Base-by-base conservation (phyloP, 1,139 yeast genomes). In the Kodamaea alishanica region DNA sequence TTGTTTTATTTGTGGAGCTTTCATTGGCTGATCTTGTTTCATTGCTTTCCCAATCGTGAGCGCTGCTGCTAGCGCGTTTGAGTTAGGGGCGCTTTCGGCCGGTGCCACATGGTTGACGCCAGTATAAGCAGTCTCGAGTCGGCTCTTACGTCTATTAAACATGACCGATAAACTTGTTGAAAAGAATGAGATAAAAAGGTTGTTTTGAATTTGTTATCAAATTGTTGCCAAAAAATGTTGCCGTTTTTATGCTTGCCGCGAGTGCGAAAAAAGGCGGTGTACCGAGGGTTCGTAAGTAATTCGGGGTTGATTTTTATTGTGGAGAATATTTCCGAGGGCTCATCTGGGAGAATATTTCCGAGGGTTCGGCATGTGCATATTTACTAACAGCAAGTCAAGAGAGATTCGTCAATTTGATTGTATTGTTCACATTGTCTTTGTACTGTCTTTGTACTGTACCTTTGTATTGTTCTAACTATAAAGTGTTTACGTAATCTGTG, bases 1-100 rank as follows among this genome's bases (percentile, higher is more conserved):
- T 8, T 30, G 40, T 22, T 15, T 15, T 3, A 15, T 15, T 15
- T 36, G 29, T 28, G 34, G 50, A 46, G 34, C 53, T 37, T 40
- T 51, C 10, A 39, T 33, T 30, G 42, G 45, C 33, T 30, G 34
- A 28, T 37, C 39, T 26, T 45, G 47, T 41, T 55, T 60, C 44
- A 52, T 47, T 26, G 55, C 50, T 39, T 67, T 58, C 6, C 77
- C 77, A 46, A 71, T 71, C 31, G 73, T 63, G 35, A 67, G 52
- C 2, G 77, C 77, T 5, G 77, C 77, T 6, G 77, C 77, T 53
- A 68, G 53, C 9, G 77, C 77, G 38, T 61, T 60, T 33, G 61
- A 55, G 48, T 56, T 61, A 20, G 76, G 76, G 40, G 68, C 70
- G 39, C 49, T 56, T 22, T 58, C 40, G 6, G 62, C 49, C 4